A percentile compares a stretch with the other conserved stretches of the same genome.
phyloP scores from a whole-genome alignment of 2,329 filamentous ascomycete genomes.

The Piedraia hortae region DNA sequence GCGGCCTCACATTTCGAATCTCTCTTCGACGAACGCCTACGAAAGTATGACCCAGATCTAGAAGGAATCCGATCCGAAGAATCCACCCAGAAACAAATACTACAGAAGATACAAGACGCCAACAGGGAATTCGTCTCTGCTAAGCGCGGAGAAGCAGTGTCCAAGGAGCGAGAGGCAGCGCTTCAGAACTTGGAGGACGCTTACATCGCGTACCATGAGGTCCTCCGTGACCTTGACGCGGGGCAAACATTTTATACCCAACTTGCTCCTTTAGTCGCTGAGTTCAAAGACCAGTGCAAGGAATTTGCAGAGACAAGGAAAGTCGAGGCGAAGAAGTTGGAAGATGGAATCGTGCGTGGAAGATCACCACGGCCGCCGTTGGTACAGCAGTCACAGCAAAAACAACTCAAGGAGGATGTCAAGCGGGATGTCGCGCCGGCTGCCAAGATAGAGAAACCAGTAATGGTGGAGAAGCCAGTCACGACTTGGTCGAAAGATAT shows the following conservation, averaged over 20 bases:
- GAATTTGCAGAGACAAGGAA: constrained; percentile 57
- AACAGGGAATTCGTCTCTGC: constrained; percentile 56
- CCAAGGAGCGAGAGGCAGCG: constrained; percentile 54
- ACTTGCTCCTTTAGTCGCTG: constrained; percentile 57
- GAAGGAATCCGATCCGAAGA: constrained; percentile 44
- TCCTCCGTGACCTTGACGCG: constrained; percentile 70
- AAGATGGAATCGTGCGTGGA: no score
- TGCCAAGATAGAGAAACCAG: no score
- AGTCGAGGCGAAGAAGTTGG: constrained; percentile 51
- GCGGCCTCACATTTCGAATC: constrained; percentile 76
- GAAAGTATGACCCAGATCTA: constrained; percentile 54
- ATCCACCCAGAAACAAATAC: constrained; percentile 46
- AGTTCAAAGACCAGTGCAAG: constrained; percentile 56
- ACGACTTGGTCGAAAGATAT: no score
- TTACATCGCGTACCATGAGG: constrained; percentile 90
- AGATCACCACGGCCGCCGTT: no score
- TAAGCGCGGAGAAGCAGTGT: constrained; percentile 36
- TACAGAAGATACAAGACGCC: constrained; percentile 40
- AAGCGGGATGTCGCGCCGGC: no score
- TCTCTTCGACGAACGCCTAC: constrained; percentile 61
- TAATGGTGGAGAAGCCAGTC: no score
- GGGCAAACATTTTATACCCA: constrained; percentile 96
- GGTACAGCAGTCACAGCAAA: no score
- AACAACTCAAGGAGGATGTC: no score
- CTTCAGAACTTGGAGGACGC: constrained; percentile 72